Evolutionary conservation across 139 green algal species (phyloP).

Genomic region (Tetraselmis striata): DNA sequence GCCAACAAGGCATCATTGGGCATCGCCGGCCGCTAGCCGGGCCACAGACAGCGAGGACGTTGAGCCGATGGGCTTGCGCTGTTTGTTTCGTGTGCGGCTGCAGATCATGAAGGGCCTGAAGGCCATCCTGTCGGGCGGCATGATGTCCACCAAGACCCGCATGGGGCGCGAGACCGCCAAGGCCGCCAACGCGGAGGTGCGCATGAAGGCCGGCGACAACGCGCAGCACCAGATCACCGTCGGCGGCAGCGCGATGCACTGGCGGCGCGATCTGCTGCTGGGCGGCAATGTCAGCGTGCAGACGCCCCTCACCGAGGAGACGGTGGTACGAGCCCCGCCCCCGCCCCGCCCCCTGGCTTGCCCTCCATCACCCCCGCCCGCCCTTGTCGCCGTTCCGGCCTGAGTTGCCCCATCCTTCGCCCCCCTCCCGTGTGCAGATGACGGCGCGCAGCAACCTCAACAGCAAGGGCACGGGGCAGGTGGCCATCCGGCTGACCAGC

Average conservation of each 20-base stretch:
- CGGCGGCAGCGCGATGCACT: constrained; percentile 50
- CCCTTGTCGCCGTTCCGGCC: too few species aligned
- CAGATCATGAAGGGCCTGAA: constrained; percentile 22
- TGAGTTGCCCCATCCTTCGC: too few species aligned
- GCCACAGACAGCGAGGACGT: too few species aligned
- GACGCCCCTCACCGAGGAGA: constrained; percentile 5
- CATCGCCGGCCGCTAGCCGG: too few species aligned
- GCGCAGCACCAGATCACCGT: constrained; percentile 29
- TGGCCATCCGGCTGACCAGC: constrained; percentile 39
- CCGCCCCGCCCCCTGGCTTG: too few species aligned
- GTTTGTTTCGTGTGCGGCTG: constrained; percentile 16
- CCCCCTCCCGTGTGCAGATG: constrained; percentile 25
- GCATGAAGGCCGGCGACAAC: constrained; percentile 10
- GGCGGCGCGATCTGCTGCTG: constrained; percentile 48
- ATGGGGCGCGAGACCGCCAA: constrained; percentile 19
- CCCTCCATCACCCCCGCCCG: too few species aligned
- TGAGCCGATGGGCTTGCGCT: too few species aligned
- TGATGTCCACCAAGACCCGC: constrained; percentile 36
- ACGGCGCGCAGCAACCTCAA: constrained; percentile 29
- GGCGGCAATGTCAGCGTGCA: constrained; percentile 54
- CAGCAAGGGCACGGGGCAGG: constrained; percentile 33
- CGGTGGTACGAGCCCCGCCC: too few species aligned
- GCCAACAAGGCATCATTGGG: too few species aligned
- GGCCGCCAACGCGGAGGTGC: constrained; percentile 28
- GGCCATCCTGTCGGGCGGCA: constrained; percentile 28